phyloP scores from a whole-genome alignment of 2,329 filamentous ascomycete genomes.

The Kalaharituber pfeilii region DNA sequence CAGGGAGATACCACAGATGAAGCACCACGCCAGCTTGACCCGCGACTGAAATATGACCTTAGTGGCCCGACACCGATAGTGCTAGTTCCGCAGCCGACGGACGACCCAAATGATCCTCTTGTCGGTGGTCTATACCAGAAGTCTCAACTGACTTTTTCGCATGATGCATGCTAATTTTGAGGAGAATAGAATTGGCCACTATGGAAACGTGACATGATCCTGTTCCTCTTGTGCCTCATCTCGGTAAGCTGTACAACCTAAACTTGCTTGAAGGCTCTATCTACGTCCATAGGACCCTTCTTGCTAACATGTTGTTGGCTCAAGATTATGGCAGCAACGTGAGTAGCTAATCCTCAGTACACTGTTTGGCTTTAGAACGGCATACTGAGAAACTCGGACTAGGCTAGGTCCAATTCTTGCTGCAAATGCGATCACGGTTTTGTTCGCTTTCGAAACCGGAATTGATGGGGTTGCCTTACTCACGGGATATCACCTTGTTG shows the following conservation, averaged over 20 bases:
- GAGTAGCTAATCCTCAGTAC: conserved; percentile 6
- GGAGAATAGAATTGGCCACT: conserved; percentile 56
- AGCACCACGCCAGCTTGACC: conserved; percentile 4
- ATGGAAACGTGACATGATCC: conserved; percentile 68
- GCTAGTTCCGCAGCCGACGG: conserved; percentile 74
- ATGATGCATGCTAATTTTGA: not conserved
- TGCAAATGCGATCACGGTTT: conserved; percentile 66
- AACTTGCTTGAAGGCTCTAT: not conserved
- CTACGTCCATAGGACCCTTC: too few relatives aligned
- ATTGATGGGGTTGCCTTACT: conserved; percentile 59
- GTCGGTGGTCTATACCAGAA: conserved; percentile 28
- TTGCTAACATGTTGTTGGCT: conserved; percentile 1
- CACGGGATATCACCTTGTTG: conserved; percentile 51
- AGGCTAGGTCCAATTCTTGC: conserved; percentile 66
- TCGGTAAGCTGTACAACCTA: conserved; percentile 29
- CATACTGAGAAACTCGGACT: not conserved
- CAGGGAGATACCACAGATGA: not conserved
- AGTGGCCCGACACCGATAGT: conserved; percentile 53
- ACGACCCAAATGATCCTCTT: conserved; percentile 79
- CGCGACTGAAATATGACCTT: conserved; percentile 52
- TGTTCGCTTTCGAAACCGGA: conserved; percentile 41
- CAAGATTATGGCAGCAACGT: conserved; percentile 56
- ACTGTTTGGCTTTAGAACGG: not conserved
- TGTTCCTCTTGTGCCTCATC: conserved; percentile 57
- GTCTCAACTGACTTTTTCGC: too few relatives aligned